Evolutionary conservation across 2,329 filamentous ascomycete genomes (phyloP).

Genomic region (Cadophora malorum): DNA sequence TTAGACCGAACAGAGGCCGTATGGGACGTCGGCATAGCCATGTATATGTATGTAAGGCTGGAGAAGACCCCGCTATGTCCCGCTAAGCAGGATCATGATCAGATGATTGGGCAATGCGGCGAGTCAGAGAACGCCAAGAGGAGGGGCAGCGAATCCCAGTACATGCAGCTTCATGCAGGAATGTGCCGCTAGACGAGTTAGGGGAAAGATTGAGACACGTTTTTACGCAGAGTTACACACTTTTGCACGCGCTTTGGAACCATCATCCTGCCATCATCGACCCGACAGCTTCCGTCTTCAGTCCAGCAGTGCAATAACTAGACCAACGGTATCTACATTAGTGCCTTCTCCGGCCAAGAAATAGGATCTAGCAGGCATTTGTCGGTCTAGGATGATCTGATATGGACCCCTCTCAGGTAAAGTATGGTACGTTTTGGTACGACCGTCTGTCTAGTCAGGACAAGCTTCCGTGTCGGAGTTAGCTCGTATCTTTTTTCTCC

Average conservation of each 20-base stretch:
- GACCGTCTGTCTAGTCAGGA: not conserved
- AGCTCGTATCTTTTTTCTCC: constrained; percentile 15
- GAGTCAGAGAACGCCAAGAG: constrained; percentile 5
- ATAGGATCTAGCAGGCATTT: not conserved
- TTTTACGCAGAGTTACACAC: not conserved
- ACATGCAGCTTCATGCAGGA: not conserved
- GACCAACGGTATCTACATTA: not conserved
- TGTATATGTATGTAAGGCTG: constrained; percentile 13
- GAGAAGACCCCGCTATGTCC: not conserved
- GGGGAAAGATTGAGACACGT: not conserved
- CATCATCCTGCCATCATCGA: not conserved
- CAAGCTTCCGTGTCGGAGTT: constrained; percentile 16
- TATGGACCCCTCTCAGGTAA: not conserved
- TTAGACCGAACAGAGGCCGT: constrained; percentile 3
- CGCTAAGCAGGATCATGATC: not conserved
- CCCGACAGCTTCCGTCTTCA: not conserved
- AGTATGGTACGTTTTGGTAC: not conserved
- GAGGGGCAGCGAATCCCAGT: not conserved
- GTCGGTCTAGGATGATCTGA: constrained; percentile 2
- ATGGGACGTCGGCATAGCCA: not conserved
- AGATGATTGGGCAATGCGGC: not conserved
- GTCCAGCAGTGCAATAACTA: not conserved
- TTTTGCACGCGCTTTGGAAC: not conserved
- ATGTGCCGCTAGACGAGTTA: constrained; percentile 12
- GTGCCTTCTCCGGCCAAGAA: not conserved